A percentile compares a stretch with the other conserved stretches of the same genome.
phyloP scores from a whole-genome alignment of 2,329 filamentous ascomycete species.

The Xylariaceae sp. region DNA sequence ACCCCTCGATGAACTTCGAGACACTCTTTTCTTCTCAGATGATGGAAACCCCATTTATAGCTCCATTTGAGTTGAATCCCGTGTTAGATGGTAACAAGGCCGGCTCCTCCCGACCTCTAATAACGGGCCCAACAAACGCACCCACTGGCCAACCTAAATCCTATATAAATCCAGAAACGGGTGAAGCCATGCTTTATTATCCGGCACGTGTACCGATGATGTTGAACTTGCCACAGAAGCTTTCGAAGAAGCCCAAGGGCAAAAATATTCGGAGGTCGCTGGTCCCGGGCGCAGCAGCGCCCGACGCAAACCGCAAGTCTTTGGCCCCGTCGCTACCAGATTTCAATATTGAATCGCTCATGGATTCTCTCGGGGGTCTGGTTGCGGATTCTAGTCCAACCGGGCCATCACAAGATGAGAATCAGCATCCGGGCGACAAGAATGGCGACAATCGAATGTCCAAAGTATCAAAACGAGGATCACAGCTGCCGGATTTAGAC shows the following conservation, averaged over 20 bases:
- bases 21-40: slow-evolving; percentile 22
- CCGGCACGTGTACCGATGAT: slow-evolving; percentile 90
- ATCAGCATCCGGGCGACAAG: slow-evolving; percentile 3
- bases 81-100: slow-evolving; percentile 20
- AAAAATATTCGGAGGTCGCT: slow-evolving; percentile 67
- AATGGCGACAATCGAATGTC: slow-evolving; percentile 12
- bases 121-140: slow-evolving; percentile 32
- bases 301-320: slow-evolving; percentile 35
- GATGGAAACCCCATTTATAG: slow-evolving; percentile 22
- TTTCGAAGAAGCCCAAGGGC: slow-evolving; percentile 68
- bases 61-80: slow-evolving; percentile 21
- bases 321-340: slow-evolving; percentile 30
- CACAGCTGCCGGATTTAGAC: slow-evolving; percentile 39
- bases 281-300: slow-evolving; percentile 60
- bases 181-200: slow-evolving; percentile 86
- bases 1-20: slow-evolving; percentile 24
- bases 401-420: slow-evolving; percentile 8
- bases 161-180: slow-evolving; percentile 59
- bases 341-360: slow-evolving; percentile 24
- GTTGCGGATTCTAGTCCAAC: slow-evolving; percentile 2
- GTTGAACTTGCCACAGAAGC: slow-evolving; percentile 83
- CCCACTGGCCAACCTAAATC: slow-evolving; percentile 44
- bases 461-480: slow-evolving; percentile 37
- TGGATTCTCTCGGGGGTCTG: slow-evolving; percentile 31
- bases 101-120: slow-evolving; percentile 21